Conservation (phyloP, 495 filamentous ascomycete genomes). For the Penicillium samsonianum region DNA sequence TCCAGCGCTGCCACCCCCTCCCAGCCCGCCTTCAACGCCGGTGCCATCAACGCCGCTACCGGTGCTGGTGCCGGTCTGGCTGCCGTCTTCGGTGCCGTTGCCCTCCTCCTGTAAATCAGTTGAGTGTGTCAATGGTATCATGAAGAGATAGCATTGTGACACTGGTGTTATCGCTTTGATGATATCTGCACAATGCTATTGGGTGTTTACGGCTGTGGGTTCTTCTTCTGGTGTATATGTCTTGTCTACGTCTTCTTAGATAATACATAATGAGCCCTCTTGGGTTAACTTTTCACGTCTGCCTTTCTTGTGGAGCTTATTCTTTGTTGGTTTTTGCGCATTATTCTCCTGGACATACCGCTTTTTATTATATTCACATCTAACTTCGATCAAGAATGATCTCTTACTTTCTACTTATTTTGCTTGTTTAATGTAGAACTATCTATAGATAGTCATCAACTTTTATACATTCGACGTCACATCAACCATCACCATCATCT, state of each 20-base stretch:
- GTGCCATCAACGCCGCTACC: conserved; percentile 45
- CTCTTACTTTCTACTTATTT: conserved; percentile 1
- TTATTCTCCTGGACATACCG: conserved; percentile 28
- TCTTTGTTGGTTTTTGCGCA: conserved; percentile 9
- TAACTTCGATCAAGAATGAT: conserved; percentile 10
- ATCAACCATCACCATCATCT: background rate
- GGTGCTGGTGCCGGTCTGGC: conserved; percentile 71
- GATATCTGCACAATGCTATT: conserved; percentile 2
- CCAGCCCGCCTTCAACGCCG: conserved; percentile 49
- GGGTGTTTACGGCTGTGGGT: conserved; percentile 15
- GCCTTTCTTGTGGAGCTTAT: conserved; percentile 3
- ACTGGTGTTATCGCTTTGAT: background rate
- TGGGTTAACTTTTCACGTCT: conserved; percentile 20
- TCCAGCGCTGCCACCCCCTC: conserved; percentile 53
- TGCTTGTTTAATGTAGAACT: background rate
- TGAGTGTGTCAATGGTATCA: conserved; percentile 13
- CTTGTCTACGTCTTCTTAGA: conserved; percentile 29
- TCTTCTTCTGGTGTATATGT: conserved; percentile 28
- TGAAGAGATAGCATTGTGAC: conserved; percentile 12
- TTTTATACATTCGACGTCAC: background rate
- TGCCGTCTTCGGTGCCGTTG: conserved; percentile 72
- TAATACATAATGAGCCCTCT: conserved; percentile 30
- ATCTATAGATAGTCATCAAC: background rate
- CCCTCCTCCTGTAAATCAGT: conserved; percentile 69
- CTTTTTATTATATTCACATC: conserved; percentile 15